Percentiles rank a stretch among this genome's conserved stretches.
These are phyloP conservation scores for Forsythia viridissima DNA, from an alignment of 257 asterid genomes.

Conservation along the genomic window DNA sequence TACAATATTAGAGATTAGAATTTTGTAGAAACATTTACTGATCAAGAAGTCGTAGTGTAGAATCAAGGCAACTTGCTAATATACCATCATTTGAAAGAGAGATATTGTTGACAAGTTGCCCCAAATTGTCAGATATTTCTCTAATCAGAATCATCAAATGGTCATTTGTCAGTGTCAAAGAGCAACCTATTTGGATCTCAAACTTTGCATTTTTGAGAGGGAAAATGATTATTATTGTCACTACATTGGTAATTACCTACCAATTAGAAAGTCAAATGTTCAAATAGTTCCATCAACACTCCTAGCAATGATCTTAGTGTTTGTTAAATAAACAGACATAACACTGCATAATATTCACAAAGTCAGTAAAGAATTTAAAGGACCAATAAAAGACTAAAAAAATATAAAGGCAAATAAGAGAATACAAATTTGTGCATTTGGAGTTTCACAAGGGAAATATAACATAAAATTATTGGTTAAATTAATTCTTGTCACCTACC, in stretches of 20 bases:
- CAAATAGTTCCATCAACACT: constrained; percentile 98
- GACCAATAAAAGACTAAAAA: too few relatives aligned
- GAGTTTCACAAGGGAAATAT: neutral
- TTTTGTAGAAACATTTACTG: constrained; percentile 46
- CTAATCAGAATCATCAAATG: constrained; percentile 42
- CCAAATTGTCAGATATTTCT: constrained; percentile 81
- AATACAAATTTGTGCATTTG: too few relatives aligned
- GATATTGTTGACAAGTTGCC: constrained; percentile 91
- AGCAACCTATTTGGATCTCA: constrained; percentile 10
- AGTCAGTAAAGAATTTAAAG: too few relatives aligned
- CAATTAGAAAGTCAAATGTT: constrained; percentile 89
- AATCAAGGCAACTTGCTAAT: constrained; percentile 90
- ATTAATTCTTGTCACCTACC: too few relatives aligned
- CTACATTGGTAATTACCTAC: constrained; percentile 68
- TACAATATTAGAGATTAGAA: constrained; percentile 11
- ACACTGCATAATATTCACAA: neutral
- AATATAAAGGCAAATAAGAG: too few relatives aligned
- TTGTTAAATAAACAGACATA: constrained; percentile 84
- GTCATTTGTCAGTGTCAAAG: constrained; percentile 18
- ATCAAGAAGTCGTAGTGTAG: constrained; percentile 83
- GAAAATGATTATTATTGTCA: constrained; percentile 17
- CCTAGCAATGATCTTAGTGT: constrained; percentile 93
- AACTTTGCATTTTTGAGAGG: neutral
- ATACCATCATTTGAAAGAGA: constrained; percentile 91
- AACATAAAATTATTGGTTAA: neutral